A percentile compares a stretch with the other conserved stretches of the same genome.
Conservation (phyloP, 1,284 basidiomycete genomes). For the Fomitopsis palustris region DNA sequence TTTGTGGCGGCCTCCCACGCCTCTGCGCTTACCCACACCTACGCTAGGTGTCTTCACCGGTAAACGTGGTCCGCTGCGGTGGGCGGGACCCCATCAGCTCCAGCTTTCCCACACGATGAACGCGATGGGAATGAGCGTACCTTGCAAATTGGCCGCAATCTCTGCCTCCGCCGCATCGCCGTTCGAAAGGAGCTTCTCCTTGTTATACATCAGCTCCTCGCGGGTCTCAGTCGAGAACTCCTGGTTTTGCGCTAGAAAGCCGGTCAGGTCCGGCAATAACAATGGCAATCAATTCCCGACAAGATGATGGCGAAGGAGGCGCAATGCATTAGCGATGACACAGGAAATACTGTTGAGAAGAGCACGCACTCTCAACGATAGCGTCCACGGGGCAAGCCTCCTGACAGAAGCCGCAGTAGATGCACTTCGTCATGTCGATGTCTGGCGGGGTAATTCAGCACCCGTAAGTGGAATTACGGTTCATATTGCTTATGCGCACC, state of each 20-base stretch:
- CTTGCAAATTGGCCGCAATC: slow-evolving; percentile 90
- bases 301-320: slow-evolving; percentile 4
- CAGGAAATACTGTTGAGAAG: background rate
- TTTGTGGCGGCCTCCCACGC: slow-evolving; percentile 21
- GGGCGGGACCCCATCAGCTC: slow-evolving; percentile 12
- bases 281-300: background rate
- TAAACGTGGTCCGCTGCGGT: slow-evolving; percentile 59
- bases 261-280: slow-evolving; percentile 1
- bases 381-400: slow-evolving; percentile 99
- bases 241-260: slow-evolving; percentile 80
- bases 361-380: slow-evolving; percentile 91
- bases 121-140: slow-evolving; percentile 39
- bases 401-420: slow-evolving; percentile 98
- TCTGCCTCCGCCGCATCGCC: slow-evolving; percentile 97
- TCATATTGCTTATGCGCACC: slow-evolving; percentile 41
- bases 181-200: slow-evolving; percentile 94
- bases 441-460: slow-evolving; percentile 43
- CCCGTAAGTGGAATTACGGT: background rate
- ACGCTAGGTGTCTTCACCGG: slow-evolving; percentile 37
- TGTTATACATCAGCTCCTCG: slow-evolving; percentile 99
- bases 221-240: slow-evolving; percentile 97
- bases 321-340: background rate
- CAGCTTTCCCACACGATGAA: slow-evolving; percentile 11
- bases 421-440: slow-evolving; percentile 96
- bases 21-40: slow-evolving; percentile 5